Conservation (phyloP, 768 basidiomycete genomes). For the Auriculariales sp. region DNA sequence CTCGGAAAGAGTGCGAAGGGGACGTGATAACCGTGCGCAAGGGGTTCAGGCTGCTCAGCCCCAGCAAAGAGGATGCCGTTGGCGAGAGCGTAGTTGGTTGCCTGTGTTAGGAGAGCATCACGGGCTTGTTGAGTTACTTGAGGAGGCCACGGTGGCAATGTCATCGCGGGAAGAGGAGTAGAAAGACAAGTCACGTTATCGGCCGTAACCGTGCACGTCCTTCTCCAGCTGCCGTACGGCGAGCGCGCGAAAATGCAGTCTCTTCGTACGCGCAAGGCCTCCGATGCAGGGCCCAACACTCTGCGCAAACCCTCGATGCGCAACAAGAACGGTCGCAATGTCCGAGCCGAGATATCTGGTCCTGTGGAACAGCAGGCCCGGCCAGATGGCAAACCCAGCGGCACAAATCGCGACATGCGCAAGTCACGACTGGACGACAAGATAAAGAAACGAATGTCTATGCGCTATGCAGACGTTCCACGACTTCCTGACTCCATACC, state of each 20-base stretch:
- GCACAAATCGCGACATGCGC: slow-evolving; percentile 15
- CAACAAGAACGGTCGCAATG: slow-evolving; percentile 2
- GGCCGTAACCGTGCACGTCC: too few species aligned
- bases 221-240: too few species aligned
- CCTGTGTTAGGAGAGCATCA: slow-evolving; percentile 41
- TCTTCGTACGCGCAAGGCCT: slow-evolving; percentile 17
- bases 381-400: slow-evolving; percentile 5
- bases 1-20: slow-evolving; percentile 82
- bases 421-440: slow-evolving; percentile 60
- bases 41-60: slow-evolving; percentile 23
- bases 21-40: slow-evolving; percentile 67
- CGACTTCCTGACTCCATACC: slow-evolving; percentile 46
- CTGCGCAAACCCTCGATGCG: slow-evolving; percentile 9
- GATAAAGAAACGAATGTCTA: slow-evolving; percentile 93
- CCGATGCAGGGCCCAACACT: slow-evolving; percentile 7
- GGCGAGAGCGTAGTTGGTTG: slow-evolving; percentile 73
- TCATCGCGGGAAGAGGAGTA: background rate
- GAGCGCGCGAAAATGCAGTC: slow-evolving; percentile 27
- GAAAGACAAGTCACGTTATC: background rate
- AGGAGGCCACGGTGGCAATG: slow-evolving; percentile 52
- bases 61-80: slow-evolving; percentile 62
- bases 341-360: background rate
- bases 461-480: slow-evolving; percentile 80
- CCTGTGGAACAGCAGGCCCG: background rate
- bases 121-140: slow-evolving; percentile 41